These are phyloP conservation scores for Tulasnella sp. DNA, from an alignment of 768 basidiomycete genomes.

Conservation along the genomic window DNA sequence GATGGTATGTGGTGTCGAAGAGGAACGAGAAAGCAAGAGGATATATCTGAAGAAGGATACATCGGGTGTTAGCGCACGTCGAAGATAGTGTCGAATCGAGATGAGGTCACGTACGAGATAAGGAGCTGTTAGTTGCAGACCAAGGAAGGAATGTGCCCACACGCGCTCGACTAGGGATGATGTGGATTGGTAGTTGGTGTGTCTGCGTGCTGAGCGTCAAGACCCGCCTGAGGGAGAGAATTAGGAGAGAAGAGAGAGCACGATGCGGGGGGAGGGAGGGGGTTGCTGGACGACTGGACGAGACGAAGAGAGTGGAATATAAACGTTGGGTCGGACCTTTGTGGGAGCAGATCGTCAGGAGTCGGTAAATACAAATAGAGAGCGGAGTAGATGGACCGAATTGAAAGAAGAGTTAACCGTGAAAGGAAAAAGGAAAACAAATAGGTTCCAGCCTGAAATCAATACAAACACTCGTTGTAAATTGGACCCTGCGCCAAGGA, in stretches of 20 bases:
- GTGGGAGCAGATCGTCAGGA: background rate
- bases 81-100: background rate
- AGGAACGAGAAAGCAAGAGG: background rate
- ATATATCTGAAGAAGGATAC: background rate
- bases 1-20: background rate
- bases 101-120: background rate
- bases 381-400: background rate
- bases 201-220: background rate
- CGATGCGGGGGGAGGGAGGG: background rate
- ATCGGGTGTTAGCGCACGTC: background rate
- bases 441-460: background rate
- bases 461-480: background rate
- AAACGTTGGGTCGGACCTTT: background rate
- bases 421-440: background rate
- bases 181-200: constrained; percentile 4
- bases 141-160: background rate
- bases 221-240: background rate
- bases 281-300: background rate
- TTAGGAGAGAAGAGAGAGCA: background rate
- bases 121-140: background rate
- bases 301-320: background rate
- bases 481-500: background rate
- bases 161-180: background rate
- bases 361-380: background rate
- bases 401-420: background rate